Evolutionary conservation across 148 eudicot species (phyloP).

Genomic region (Heliosperma pusillum): DNA sequence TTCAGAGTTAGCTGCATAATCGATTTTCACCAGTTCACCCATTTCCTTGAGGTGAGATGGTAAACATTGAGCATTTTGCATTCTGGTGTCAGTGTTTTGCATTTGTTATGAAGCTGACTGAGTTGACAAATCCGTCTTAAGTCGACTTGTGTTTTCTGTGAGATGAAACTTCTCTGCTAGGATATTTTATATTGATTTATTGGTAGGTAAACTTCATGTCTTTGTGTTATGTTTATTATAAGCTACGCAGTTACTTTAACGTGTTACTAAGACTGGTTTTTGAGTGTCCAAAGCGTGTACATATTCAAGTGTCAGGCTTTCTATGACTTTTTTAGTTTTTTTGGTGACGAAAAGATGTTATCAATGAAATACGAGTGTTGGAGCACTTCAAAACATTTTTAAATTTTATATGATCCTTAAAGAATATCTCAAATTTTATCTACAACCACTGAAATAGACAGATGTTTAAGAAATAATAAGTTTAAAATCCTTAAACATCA

Average conservation of each 20-base stretch:
- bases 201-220: not conserved
- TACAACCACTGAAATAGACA: too few species aligned
- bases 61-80: not conserved
- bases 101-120: constrained; percentile 5
- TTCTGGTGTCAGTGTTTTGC: not conserved
- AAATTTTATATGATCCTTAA: too few species aligned
- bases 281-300: too few species aligned
- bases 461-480: too few species aligned
- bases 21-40: not conserved
- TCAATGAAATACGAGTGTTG: too few species aligned
- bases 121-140: not conserved
- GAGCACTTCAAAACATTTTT: too few species aligned
- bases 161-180: not conserved
- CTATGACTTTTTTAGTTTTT: too few species aligned
- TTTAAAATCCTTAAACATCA: too few species aligned
- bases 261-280: too few species aligned
- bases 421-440: too few species aligned
- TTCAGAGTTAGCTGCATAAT: not conserved
- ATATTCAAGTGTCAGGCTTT: too few species aligned
- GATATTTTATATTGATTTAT: not conserved
- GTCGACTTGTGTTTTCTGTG: not conserved
- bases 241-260: not conserved
- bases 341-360: too few species aligned
- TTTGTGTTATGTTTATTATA: not conserved
- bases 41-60: not conserved